Evolutionary conservation across 495 filamentous ascomycete species (phyloP), one percentile per base, ranked within the genome.

Genomic region (Staphylotrichum tortipilum): DNA sequence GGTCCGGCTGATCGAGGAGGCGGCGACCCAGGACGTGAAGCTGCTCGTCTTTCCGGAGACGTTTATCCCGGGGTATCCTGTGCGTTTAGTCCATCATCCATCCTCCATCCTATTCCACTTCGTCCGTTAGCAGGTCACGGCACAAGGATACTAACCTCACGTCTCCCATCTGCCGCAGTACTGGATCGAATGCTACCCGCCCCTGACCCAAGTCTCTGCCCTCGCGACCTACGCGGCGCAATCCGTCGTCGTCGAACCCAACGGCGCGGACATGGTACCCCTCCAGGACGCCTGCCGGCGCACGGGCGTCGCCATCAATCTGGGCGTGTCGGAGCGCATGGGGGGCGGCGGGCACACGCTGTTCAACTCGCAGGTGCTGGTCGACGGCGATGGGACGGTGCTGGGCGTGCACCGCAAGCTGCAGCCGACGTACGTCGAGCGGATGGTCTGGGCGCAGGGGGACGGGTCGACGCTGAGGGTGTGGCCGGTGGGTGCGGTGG

Each of bases 341-440:
- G 17, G 41, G 3, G 49, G 48, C 9, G 54, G 46, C 38, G 65
- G 68, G 7, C 52, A 68, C 52, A 63, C 67, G 2, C 37, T 73
- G 15, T 76, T 69, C 59, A 74, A 75, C 52, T 66, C 66, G 31
- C 61, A 68, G 36, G 61, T 74, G 17, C 60, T 67, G 24, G 57
- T 75, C 51, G 64, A 66, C 26, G 55, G 57, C 33, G 52, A 62
- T 36, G 71, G 73, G 2, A 47, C 57, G 31, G 61, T 76, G 36
- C 59, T 71, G 5, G 68, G 65, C 51, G 67, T 72, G 23, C 72
- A 76, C 52, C 64, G 71, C 28, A 76, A 76, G 47, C 58, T 76
- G 14, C 68, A 74, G 56, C 73, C 72, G 7, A 76, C 73, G 4
- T 75, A 68, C 52, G 67, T 63, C 17, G 73, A 76, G 49, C 65